Percentiles rank a stretch among this genome's conserved stretches.
Evolutionary conservation across 305 asterid species (phyloP).

Genomic region (Fraxinus sp.): DNA sequence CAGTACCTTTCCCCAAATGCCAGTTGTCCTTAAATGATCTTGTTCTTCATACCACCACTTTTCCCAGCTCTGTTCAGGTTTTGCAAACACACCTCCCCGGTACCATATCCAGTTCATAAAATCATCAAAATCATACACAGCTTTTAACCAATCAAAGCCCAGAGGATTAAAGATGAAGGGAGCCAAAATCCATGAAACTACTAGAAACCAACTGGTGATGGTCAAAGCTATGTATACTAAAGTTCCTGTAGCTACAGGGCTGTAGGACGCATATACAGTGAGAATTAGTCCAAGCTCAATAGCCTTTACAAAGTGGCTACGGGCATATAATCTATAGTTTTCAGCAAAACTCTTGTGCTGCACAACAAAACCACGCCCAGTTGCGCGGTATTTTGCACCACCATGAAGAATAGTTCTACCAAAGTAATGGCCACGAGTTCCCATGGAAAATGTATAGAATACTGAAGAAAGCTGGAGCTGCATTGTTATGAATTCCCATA

Average conservation of each 20-base stretch:
- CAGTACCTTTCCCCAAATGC: conserved; percentile 52
- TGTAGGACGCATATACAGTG: conserved; percentile 44
- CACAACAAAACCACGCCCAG: conserved; percentile 58
- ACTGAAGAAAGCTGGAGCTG: conserved; percentile 67
- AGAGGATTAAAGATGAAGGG: conserved; percentile 63
- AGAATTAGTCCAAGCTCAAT: conserved; percentile 52
- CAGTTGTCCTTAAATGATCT: conserved; percentile 64
- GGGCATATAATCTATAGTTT: conserved; percentile 47
- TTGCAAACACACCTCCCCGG: conserved; percentile 56
- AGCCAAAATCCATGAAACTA: conserved; percentile 56
- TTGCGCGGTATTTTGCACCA: conserved; percentile 52
- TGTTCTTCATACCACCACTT: conserved; percentile 70
- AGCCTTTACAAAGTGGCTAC: conserved; percentile 56
- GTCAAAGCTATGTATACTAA: conserved; percentile 53
- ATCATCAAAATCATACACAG: conserved; percentile 62
- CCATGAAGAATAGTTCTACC: conserved; percentile 51
- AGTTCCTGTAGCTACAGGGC: conserved; percentile 47
- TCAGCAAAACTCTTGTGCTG: conserved; percentile 51
- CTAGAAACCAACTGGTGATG: conserved; percentile 66
- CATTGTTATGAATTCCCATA: conserved; percentile 66
- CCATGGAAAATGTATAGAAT: conserved; percentile 65
- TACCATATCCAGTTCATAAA: conserved; percentile 67
- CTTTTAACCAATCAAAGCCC: conserved; percentile 69
- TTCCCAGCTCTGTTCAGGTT: conserved; percentile 68
- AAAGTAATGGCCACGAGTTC: conserved; percentile 64